Evolutionary conservation across 2,329 filamentous ascomycete genomes (phyloP).

Genomic region (Colletotrichum tropicale): DNA sequence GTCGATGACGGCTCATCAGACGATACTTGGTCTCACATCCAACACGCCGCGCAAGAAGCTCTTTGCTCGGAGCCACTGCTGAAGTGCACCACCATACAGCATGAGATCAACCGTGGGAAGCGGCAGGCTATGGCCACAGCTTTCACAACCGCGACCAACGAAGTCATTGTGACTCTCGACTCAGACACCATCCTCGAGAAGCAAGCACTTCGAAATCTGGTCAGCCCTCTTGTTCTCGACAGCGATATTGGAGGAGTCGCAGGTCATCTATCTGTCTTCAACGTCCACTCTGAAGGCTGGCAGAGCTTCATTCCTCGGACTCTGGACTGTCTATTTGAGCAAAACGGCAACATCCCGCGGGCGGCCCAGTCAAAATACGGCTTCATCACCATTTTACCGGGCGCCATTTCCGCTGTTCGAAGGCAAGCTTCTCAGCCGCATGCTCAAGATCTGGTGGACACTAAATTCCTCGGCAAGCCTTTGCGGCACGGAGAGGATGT

Average conservation of each 20-base stretch:
- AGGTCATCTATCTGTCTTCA: background rate
- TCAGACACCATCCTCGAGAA: background rate
- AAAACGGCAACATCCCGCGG: background rate
- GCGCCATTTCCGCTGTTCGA: background rate
- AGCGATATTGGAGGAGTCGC: background rate
- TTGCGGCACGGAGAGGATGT: background rate
- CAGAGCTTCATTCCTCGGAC: background rate
- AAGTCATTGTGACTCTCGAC: background rate
- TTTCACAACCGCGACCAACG: background rate
- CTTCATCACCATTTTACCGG: background rate
- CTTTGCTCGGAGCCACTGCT: background rate
- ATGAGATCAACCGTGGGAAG: background rate
- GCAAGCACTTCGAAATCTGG: background rate
- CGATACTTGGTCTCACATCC: background rate
- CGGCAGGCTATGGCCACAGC: background rate
- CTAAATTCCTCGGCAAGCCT: background rate
- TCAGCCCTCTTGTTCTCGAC: background rate
- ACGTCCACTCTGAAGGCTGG: background rate
- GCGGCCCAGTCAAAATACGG: background rate
- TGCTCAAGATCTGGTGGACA: background rate
- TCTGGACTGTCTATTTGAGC: background rate
- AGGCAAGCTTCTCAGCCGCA: background rate
- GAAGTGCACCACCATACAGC: background rate
- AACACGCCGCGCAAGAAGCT: background rate
- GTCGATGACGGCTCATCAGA: background rate